phyloP scores from a whole-genome alignment of 2,329 filamentous ascomycete genomes.

The Mycogone perniciosa region DNA sequence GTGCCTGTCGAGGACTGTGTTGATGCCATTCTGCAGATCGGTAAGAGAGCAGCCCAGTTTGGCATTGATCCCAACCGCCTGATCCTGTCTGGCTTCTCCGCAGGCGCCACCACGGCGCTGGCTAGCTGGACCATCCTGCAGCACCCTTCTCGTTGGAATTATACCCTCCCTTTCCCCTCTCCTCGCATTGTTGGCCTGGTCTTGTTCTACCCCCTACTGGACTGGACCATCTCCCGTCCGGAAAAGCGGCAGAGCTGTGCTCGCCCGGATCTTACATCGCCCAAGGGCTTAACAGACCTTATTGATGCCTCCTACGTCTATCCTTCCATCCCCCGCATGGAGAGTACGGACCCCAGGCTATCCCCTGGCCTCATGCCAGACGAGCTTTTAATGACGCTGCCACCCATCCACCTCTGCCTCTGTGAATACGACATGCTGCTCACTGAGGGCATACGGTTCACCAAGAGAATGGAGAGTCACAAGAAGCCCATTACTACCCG shows the following conservation, averaged over 20 bases:
- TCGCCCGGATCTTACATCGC: conserved; percentile 52
- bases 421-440: conserved; percentile 63
- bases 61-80: conserved; percentile 51
- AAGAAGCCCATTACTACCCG: conserved; percentile 32
- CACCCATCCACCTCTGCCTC: conserved; percentile 51
- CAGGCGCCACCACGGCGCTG: conserved; percentile 51
- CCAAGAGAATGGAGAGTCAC: conserved; percentile 43
- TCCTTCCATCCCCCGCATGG: conserved; percentile 38
- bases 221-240: conserved; percentile 52
- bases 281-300: conserved; percentile 51
- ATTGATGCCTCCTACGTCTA: conserved; percentile 59
- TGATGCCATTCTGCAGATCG: conserved; percentile 57
- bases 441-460: conserved; percentile 54
- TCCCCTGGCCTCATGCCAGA: conserved; percentile 53
- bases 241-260: conserved; percentile 49
- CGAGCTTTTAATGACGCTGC: conserved; percentile 44
- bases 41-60: conserved; percentile 48
- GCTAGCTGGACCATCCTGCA: conserved; percentile 42
- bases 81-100: conserved; percentile 58
- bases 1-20: conserved; percentile 59
- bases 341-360: conserved; percentile 47
- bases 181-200: conserved; percentile 46
- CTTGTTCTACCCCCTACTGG: conserved; percentile 57
- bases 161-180: conserved; percentile 31
- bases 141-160: conserved; percentile 35